Evolutionary conservation across 495 filamentous ascomycete genomes (phyloP), one percentile per base, ranked within the genome.

Genomic region (Xylaria palmicola): DNA sequence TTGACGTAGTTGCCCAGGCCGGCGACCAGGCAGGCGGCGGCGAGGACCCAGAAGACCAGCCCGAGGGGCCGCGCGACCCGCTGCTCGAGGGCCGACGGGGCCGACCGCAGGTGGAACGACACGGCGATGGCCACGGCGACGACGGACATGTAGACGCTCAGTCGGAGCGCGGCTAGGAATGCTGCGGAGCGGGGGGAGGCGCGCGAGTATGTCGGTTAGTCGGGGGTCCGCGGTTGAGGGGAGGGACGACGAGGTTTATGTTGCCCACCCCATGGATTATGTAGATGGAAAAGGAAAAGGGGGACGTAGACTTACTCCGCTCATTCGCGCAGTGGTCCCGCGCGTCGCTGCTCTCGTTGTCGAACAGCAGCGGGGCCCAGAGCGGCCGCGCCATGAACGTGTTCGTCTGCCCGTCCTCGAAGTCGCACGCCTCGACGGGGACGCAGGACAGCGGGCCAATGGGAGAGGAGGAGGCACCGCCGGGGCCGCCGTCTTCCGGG

Each of bases 101-200:
- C 74, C 19, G 80, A 76, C 62, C 90, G 90, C 54, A 98, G 85
- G 65, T 98, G 93, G 73, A 98, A 98, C 7, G 92, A 96, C 39
- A 96, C 82, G 8, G 94, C 83, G 62, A 98, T 96, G 40, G 94
- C 94, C 17, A 93, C 79, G 8, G 91, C 84, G 19, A 98, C 93
- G 32, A 98, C 78, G 55, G 91, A 83, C 80, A 98, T 88, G 78
- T 96, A 97, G 67, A 97, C 85, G 17, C 90, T 88, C 5, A 98
- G 85, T 3, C 94, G 87, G 4, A 98, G 87, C 85, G 93, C 97
- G 19, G 95, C 97, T 52, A 98, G 88, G 70, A 98, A 98, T 62
- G 87, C 79, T 79, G 39, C 32, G n/a, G n/a, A n/a, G n/a, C n/a
- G n/a, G n/a, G n/a, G n/a, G n/a, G n/a, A n/a, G n/a, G n/a, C n/a